These are phyloP conservation scores for Lasiodiplodia citricola DNA, from an alignment of 2,329 filamentous ascomycete species.

Conservation along the genomic window DNA sequence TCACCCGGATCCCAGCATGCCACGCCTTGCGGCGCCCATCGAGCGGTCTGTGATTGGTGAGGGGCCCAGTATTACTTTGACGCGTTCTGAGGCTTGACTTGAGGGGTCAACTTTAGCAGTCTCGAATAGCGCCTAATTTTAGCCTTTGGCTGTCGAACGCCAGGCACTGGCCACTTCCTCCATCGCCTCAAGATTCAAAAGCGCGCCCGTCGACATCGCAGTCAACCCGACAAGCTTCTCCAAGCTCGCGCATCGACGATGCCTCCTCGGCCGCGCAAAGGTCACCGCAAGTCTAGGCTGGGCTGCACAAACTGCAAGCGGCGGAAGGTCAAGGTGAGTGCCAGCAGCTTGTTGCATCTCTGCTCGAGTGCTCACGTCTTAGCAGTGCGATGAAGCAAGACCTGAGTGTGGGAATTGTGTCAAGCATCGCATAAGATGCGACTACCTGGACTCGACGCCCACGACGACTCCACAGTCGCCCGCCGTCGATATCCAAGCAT, in stretches of 20 bases:
- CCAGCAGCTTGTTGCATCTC: neutral
- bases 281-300: constrained; percentile 19
- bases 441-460: constrained; percentile 28
- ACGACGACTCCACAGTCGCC: neutral
- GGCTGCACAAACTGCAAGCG: constrained; percentile 23
- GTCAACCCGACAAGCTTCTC: neutral
- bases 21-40: neutral
- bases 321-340: constrained; percentile 21
- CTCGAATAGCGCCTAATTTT: constrained; percentile 20
- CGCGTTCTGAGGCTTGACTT: constrained; percentile 16
- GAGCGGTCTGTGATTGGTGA: constrained; percentile 2
- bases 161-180: neutral
- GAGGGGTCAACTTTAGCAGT: neutral
- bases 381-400: constrained; percentile 39
- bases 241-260: constrained; percentile 12
- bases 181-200: neutral
- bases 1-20: constrained; percentile 7
- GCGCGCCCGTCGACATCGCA: neutral
- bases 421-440: constrained; percentile 37
- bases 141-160: neutral
- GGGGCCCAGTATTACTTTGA: neutral
- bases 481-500: neutral
- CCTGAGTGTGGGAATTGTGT: constrained; percentile 39
- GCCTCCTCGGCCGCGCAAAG: constrained; percentile 20
- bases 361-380: neutral